These are phyloP conservation scores for Talaromyces atroroseus DNA, from an alignment of 2,329 filamentous ascomycete species.

Conservation along the genomic window DNA sequence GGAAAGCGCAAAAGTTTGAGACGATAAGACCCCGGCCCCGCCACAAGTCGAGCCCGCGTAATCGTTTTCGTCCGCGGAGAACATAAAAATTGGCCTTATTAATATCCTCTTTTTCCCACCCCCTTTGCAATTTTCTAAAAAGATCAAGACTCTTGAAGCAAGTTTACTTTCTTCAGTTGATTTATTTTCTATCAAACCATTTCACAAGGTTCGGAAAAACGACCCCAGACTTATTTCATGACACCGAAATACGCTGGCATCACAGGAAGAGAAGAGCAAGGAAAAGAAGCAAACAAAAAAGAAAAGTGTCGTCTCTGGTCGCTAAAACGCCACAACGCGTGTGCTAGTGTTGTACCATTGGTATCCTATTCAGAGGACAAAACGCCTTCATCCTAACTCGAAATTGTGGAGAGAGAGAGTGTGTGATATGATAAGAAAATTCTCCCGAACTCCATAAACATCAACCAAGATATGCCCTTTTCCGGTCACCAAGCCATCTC, in stretches of 20 bases:
- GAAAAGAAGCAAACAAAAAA: background rate
- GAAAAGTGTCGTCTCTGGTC: background rate
- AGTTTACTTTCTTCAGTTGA: background rate
- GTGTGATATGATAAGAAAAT: background rate
- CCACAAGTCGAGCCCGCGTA: background rate
- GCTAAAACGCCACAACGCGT: slow-evolving; percentile 2
- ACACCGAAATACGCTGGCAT: background rate
- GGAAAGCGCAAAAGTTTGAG: background rate
- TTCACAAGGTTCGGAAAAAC: background rate
- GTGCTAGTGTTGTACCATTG: background rate
- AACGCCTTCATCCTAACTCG: slow-evolving; percentile 1
- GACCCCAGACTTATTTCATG: background rate
- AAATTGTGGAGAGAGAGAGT: background rate
- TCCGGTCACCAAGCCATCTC: background rate
- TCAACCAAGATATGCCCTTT: background rate
- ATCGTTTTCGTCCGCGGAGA: no score
- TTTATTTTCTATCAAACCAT: background rate
- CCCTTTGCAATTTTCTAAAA: background rate
- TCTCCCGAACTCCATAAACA: background rate
- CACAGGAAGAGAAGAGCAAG: background rate
- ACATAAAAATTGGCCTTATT: no score
- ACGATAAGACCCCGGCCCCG: background rate
- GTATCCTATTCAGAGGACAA: background rate
- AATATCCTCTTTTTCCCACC: no score
- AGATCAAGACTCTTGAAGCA: background rate